Percentiles rank a stretch among this genome's conserved stretches.
phyloP scores from a whole-genome alignment of 2,329 filamentous ascomycete species.

The Phyllosticta citribraziliensis region DNA sequence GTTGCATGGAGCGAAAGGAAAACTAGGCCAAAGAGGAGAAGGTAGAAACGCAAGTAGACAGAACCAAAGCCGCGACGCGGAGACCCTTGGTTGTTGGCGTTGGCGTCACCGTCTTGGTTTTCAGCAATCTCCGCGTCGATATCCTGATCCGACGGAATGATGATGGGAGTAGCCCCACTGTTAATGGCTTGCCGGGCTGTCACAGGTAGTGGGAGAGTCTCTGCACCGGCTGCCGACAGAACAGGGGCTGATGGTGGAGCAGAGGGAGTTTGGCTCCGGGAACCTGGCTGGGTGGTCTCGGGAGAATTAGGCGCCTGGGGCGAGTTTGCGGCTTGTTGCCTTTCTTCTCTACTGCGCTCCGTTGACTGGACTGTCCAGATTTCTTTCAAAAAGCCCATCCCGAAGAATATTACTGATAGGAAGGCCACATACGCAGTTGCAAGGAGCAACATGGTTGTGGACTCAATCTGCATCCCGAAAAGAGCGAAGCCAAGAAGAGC shows the following conservation, averaged over 20 bases:
- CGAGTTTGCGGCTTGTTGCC: constrained; percentile 26
- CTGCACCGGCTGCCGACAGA: constrained; percentile 22
- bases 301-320: constrained; percentile 14
- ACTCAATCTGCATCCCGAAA: constrained; percentile 36
- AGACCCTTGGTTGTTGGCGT: constrained; percentile 30
- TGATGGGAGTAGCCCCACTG: constrained; percentile 43
- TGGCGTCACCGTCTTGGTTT: constrained; percentile 22
- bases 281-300: constrained; percentile 14
- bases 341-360: constrained; percentile 33
- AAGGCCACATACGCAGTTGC: constrained; percentile 50
- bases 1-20: constrained; percentile 51
- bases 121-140: constrained; percentile 23
- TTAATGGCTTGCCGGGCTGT: constrained; percentile 28
- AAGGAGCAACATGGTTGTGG: constrained; percentile 46
- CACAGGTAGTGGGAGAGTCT: constrained; percentile 40
- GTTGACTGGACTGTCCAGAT: constrained; percentile 56
- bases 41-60: constrained; percentile 53
- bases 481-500: constrained; percentile 44
- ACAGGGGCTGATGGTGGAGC: constrained; percentile 13
- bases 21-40: constrained; percentile 46
- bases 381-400: constrained; percentile 56
- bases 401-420: constrained; percentile 51
- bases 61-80: constrained; percentile 35
- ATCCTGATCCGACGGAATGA: constrained; percentile 52
- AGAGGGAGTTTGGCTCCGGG: constrained; percentile 13